Base-by-base conservation (phyloP, 305 asterid species). In the Fraxinus floribunda region DNA sequence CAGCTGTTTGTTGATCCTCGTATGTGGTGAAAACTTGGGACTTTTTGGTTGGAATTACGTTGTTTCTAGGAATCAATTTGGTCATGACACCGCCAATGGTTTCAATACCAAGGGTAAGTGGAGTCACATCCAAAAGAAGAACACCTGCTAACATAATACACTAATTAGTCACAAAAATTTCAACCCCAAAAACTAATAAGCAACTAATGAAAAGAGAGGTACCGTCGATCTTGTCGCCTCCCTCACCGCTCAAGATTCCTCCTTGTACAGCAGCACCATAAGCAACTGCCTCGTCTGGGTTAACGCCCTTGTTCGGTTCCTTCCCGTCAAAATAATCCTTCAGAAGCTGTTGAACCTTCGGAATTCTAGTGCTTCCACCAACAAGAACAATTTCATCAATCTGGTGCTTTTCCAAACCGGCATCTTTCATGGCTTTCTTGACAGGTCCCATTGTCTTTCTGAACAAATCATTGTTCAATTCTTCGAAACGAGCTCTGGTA, bases 181-280 rank as follows among this genome's bases (percentile, higher is more conserved):
- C 62, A 2, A 10, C 13, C 39, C 30, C 6, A 49, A 1, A 7
- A 10, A 18, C 30, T 1, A 38, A 30, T 81, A 44, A 70, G 75
- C 24, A 16, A 44, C 41, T 5, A 60, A 36, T 5, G 13, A 29
- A 57, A 2, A 83, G 57, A 46, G 18, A 13, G 18, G 0, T 89
- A 92, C 97, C 91, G 89, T 93, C 88, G 82, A 93, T 91, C 84
- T 90, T 93, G 34, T 92, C 94, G 29, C 94, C 95, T 7, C 97
- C 97, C 86, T 93, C 97, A 57, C 97, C 95, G 41, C 98, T 92
- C 85, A 94, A 78, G 87, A 94, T 92, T 22, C 93, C 95, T 83
- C 98, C 98, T 85, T 93, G 98, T 7, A 94, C 98, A 2, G 97
- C 97, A 78, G 98, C 97, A 75, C 98, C 98, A 70, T 74, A 92